Evolutionary conservation across 768 basidiomycete species (phyloP).

Genomic region (Naganishia vaughanmartiniae): DNA sequence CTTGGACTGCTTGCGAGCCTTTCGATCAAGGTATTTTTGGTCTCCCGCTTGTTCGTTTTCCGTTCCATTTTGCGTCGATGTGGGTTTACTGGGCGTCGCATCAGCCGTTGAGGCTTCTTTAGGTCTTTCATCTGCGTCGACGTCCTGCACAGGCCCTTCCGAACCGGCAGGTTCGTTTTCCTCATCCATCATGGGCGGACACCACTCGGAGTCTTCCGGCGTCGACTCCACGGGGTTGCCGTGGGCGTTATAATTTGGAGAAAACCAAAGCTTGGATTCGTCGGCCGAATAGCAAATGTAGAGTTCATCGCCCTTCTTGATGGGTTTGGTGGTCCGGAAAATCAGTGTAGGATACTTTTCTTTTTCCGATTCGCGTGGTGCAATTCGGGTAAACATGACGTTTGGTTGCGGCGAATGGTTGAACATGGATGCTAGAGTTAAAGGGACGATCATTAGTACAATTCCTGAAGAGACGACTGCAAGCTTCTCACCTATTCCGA

Average conservation of each 20-base stretch:
- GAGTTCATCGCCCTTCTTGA: constrained; percentile 45
- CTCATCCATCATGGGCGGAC: constrained; percentile 15
- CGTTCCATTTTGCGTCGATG: background rate
- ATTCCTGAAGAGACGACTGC: background rate
- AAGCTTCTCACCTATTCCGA: constrained; percentile 46
- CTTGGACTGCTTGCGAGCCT: constrained; percentile 16
- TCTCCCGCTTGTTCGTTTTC: background rate
- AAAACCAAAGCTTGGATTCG: constrained; percentile 50
- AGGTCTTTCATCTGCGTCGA: background rate
- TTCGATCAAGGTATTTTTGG: constrained; percentile 10
- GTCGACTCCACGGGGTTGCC: background rate
- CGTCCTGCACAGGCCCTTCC: background rate
- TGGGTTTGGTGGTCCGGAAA: constrained; percentile 38
- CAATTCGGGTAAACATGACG: constrained; percentile 48
- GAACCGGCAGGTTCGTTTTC: background rate
- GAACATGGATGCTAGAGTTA: constrained; percentile 40
- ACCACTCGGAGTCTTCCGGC: constrained; percentile 15
- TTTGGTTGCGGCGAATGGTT: constrained; percentile 51
- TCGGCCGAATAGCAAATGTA: constrained; percentile 50
- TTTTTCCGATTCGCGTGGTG: constrained; percentile 17
- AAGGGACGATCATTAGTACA: background rate
- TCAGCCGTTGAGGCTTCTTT: background rate
- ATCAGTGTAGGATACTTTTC: constrained; percentile 31
- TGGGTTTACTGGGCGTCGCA: too few species aligned
- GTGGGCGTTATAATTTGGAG: constrained; percentile 19